Base-by-base conservation (phyloP, 2,329 filamentous ascomycete species). In the Coniochaeta sp. region DNA sequence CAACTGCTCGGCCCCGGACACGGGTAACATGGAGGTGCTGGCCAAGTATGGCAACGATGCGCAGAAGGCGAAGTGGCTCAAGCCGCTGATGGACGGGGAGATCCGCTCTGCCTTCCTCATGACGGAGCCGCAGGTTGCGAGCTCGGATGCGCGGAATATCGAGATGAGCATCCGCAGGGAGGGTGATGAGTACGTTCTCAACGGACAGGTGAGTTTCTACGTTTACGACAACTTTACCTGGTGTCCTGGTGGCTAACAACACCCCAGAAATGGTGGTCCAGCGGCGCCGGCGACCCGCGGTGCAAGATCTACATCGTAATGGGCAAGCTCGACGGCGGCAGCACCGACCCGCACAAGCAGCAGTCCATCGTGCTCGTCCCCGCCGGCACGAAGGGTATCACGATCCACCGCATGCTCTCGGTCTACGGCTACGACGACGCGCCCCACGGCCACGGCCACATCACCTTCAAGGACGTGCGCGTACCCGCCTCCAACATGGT, bases 361-460 rank as follows among this genome's bases (percentile, higher is more conserved):
- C 94, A 97, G 71, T 96, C 91, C 24, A 91, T 99, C 56, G 81
- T 97, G 48, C 77, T 97, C 26, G 94, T 97, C 14, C 89, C 91
- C 2, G 82, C 88, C 16, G 77, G 81, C 57, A 84, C 88, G 1
- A 86, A 87, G 18, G 94, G 94, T 52, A 86, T 97, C 63, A 95
- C 84, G n/a, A 86, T 97, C 61, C 82, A 96, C 71, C 86, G 94
- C 60, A 96, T 96, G 89, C 77, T 99, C 51, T 86, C 79, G 49
- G 92, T 97, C 58, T 96, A 95, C 70, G 94, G 94, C 53, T 97
- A 91, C 72, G 94, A 97, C 67, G 94, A 99, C 62, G 94, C 94
- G n/a, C 94, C 94, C 2, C 94, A 99, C 69, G 94, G 94, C 52
- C 94, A 99, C 72, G 94, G 91, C 42, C 92, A 99, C 70, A 83